phyloP scores from a whole-genome alignment of 345 rosid species.

The Hibiscus mutabilis region DNA sequence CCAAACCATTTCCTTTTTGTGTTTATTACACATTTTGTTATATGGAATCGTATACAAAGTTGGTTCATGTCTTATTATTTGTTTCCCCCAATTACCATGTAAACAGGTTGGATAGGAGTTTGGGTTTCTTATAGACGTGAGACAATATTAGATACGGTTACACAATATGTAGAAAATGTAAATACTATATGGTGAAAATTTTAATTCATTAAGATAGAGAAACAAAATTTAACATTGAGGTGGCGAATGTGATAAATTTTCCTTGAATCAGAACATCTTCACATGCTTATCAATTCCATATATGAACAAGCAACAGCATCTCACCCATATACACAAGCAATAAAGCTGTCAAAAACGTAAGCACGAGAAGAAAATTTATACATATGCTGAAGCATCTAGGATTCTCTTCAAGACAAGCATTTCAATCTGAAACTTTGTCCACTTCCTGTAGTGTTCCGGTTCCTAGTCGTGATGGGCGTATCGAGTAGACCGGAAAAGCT shows the following conservation, averaged over 20 bases:
- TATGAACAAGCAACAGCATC: not conserved
- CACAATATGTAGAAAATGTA: too few species aligned
- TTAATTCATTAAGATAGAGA: not conserved
- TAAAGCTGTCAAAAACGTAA: not conserved
- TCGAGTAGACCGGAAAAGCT: slow-evolving; percentile 40
- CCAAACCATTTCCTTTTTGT: too few species aligned
- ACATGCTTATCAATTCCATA: not conserved
- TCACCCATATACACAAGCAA: not conserved
- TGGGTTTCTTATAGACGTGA: too few species aligned
- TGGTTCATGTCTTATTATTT: too few species aligned
- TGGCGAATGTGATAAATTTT: not conserved
- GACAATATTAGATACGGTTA: not conserved
- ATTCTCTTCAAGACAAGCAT: not conserved
- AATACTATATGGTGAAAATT: too few species aligned
- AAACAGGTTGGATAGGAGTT: too few species aligned
- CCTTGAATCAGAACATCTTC: not conserved
- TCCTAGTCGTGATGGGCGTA: slow-evolving; percentile 21
- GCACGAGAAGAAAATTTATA: not conserved
- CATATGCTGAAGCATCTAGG: not conserved
- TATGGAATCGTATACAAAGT: too few species aligned
- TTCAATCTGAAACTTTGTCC: slow-evolving; percentile 18
- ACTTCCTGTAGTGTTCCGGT: not conserved
- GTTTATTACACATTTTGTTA: too few species aligned
- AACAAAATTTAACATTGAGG: not conserved
- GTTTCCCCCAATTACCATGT: too few species aligned